phyloP scores from a whole-genome alignment of 495 filamentous ascomycete species.

The Trichoderma reesei region DNA sequence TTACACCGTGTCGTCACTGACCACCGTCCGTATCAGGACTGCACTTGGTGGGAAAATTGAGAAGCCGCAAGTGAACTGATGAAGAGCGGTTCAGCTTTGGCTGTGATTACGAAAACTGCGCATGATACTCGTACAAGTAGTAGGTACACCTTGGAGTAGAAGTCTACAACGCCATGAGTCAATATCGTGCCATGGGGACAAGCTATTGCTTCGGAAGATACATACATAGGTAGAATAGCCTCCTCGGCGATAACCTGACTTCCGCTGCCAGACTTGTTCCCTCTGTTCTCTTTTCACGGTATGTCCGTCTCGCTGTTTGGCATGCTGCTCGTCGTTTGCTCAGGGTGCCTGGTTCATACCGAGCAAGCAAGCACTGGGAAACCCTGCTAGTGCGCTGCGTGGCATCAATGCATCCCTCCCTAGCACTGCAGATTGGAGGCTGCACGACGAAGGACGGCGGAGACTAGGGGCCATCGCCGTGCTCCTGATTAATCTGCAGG shows the following conservation, averaged over 20 bases:
- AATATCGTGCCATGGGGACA: no score
- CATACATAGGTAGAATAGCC: background rate
- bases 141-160: no score
- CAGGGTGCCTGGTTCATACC: background rate
- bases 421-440: conserved; percentile 1
- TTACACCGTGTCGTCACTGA: no score
- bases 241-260: background rate
- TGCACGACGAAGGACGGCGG: conserved; percentile 2
- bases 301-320: background rate
- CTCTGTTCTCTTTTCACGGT: background rate
- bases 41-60: no score
- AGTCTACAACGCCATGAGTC: no score
- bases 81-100: no score
- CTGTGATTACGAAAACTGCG: no score
- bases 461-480: background rate
- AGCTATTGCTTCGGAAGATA: no score
- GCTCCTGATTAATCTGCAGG: background rate
- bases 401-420: background rate
- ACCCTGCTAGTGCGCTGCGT: conserved; percentile 1
- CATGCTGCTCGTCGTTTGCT: background rate
- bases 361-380: background rate
- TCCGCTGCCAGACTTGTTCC: background rate
- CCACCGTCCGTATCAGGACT: no score
- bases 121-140: no score
- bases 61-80: no score